phyloP scores from a whole-genome alignment of 257 asterid genomes.

The Rhazya stricta region DNA sequence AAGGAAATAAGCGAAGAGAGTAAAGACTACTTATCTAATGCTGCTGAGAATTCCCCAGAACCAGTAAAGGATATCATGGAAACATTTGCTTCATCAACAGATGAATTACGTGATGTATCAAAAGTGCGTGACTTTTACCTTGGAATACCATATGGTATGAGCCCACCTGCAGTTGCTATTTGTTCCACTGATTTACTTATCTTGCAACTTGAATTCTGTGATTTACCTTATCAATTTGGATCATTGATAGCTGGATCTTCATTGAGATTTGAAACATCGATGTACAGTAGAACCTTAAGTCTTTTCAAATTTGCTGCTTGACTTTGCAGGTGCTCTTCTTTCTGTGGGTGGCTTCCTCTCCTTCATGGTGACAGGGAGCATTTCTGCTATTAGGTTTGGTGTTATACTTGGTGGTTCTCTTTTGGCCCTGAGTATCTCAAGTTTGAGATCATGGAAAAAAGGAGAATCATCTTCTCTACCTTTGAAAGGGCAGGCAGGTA shows the following conservation, averaged over 20 bases:
- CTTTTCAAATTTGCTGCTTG: slow-evolving; percentile 19
- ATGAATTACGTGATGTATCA: slow-evolving; percentile 56
- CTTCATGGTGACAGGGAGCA: slow-evolving; percentile 77
- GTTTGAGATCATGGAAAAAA: slow-evolving; percentile 75
- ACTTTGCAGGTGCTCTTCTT: slow-evolving; percentile 65
- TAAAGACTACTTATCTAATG: slow-evolving; percentile 53
- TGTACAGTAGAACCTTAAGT: slow-evolving; percentile 1
- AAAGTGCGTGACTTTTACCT: slow-evolving; percentile 70
- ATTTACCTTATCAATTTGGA: background rate
- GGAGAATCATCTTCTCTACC: slow-evolving; percentile 53
- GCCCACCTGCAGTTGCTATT: background rate
- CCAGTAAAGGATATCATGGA: slow-evolving; percentile 74
- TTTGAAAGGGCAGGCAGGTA: slow-evolving; percentile 86
- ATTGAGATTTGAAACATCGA: slow-evolving; percentile 1
- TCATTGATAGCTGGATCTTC: slow-evolving; percentile 6
- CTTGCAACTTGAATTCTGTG: background rate
- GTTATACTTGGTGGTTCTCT: slow-evolving; percentile 78
- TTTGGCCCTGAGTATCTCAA: slow-evolving; percentile 73
- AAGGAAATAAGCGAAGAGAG: slow-evolving; percentile 75
- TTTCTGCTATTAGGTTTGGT: slow-evolving; percentile 77
- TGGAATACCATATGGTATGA: slow-evolving; percentile 89
- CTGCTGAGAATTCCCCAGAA: slow-evolving; percentile 76
- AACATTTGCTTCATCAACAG: slow-evolving; percentile 60
- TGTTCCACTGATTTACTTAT: background rate
- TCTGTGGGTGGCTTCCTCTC: slow-evolving; percentile 67